Evolutionary conservation across 345 rosid species (phyloP).

Genomic region (Nephelium lappaceum): DNA sequence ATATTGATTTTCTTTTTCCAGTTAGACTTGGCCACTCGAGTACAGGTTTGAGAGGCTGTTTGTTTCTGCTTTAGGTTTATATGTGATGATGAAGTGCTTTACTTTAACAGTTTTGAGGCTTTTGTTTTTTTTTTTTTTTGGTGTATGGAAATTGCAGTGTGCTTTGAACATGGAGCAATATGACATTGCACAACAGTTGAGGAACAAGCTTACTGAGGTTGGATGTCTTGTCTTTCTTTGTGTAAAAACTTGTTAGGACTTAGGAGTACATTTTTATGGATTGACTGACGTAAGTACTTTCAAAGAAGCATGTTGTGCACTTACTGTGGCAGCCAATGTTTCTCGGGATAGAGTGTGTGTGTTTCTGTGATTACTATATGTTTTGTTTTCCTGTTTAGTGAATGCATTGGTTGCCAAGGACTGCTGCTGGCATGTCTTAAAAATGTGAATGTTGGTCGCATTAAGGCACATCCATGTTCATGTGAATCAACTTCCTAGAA

Average conservation of each 20-base stretch:
- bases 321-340: background rate
- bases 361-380: background rate
- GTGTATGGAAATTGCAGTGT: slow-evolving; percentile 53
- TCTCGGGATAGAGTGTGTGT: background rate
- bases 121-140: slow-evolving; percentile 4
- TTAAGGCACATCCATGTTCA: background rate
- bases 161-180: slow-evolving; percentile 89
- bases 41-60: slow-evolving; percentile 56
- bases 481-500: slow-evolving; percentile 13
- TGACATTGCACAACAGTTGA: slow-evolving; percentile 76
- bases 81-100: background rate
- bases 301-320: slow-evolving; percentile 2
- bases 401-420: background rate
- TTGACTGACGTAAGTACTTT: background rate
- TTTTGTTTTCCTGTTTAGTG: background rate
- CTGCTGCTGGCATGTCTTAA: slow-evolving; percentile 1
- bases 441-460: slow-evolving; percentile 1
- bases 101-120: background rate
- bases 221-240: slow-evolving; percentile 9
- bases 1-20: slow-evolving; percentile 87
- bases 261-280: background rate
- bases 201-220: slow-evolving; percentile 93
- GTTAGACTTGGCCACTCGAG: slow-evolving; percentile 85
- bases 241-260: background rate
- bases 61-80: slow-evolving; percentile 6